Base-by-base conservation (phyloP, 139 green algal genomes). In the Trebouxia sp. region DNA sequence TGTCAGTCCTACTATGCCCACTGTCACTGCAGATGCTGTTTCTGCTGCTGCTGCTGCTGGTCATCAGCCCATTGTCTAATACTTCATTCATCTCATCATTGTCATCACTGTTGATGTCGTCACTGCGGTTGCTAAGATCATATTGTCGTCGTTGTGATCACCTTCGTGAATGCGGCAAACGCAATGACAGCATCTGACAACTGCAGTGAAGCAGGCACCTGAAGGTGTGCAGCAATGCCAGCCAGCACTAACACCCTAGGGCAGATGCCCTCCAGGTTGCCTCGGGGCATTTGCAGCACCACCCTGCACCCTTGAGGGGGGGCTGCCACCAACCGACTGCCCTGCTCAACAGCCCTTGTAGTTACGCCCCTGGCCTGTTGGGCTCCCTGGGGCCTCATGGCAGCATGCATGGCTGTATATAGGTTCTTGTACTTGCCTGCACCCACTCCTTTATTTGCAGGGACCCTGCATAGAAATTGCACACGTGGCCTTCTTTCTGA, bases 191-290 rank as follows among this genome's bases (percentile, higher is more conserved):
- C 67, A 76, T 17, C 12, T 22, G 30, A 37, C 48, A 48, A 3
- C 26, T 20, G 66, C 20, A 50, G 41, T 70, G 89, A 24, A 83
- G 38, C n/a, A n/a, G n/a, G n/a, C n/a, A 53, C 78, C 38, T 79
- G 42, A n/a, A 98, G 84, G 7, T 81, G 78, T 3, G 67, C 75
- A 24, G 86, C 80, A 20, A 96, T 80, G 15, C 88, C 88, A 12
- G 90, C 82, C 39, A 99, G 82, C n/a, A 97, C 93, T 12, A 99
- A 88, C 15, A 88, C 67, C 5, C 96, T 90, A 0, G 93, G 95
- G 32, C 78, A 80, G 20, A 99, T 83, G 2, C 72, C 88, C 86
- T 99, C 96, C 35, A 99, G 88, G 83, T 98, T 99, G 41, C 96
- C 96, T 0, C 96, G 89, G 26, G 94, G 92, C 89, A 97, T 94